Percentiles rank a stretch among this genome's conserved stretches.
These are phyloP conservation scores for Populus hybrid DNA, from an alignment of 441 rosid genomes.

Conservation along the genomic window DNA sequence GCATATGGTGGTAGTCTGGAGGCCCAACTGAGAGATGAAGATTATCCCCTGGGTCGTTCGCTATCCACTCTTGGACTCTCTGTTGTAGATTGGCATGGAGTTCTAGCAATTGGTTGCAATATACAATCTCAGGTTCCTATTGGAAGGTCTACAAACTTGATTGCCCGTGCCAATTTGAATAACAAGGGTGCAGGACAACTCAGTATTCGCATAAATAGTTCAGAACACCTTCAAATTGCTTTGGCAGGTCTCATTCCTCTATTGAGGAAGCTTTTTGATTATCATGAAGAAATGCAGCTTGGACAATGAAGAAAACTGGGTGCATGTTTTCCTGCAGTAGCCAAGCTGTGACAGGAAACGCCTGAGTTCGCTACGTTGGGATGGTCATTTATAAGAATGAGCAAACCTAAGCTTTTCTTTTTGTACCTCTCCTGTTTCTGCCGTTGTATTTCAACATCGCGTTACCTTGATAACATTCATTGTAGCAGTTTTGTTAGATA, in stretches of 20 bases:
- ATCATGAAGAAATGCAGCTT: conserved; percentile 51
- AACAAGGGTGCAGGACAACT: conserved; percentile 89
- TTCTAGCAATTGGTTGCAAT: conserved; percentile 91
- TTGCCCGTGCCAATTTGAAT: conserved; percentile 76
- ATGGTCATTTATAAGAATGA: not conserved
- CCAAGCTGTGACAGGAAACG: conserved; percentile 22
- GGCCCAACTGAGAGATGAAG: conserved; percentile 81
- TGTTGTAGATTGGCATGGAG: conserved; percentile 96
- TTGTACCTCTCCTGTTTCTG: not conserved
- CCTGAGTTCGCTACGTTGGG: not conserved
- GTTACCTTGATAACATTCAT: not conserved
- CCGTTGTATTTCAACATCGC: not conserved
- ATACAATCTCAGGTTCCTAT: conserved; percentile 81
- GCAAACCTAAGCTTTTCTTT: not conserved
- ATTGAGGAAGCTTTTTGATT: conserved; percentile 51
- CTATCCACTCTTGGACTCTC: conserved; percentile 80
- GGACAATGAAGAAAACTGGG: conserved; percentile 60
- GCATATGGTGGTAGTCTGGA: conserved; percentile 93
- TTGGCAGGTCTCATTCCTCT: conserved; percentile 51
- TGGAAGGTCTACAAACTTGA: conserved; percentile 73
- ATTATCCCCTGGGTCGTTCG: conserved; percentile 71
- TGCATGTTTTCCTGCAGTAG: conserved; percentile 15
- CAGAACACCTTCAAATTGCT: conserved; percentile 90
- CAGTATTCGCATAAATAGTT: conserved; percentile 73
- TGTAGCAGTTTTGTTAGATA: not conserved